These are phyloP conservation scores for Psilocybe cubensis DNA, from an alignment of 768 basidiomycete species.

Conservation along the genomic window DNA sequence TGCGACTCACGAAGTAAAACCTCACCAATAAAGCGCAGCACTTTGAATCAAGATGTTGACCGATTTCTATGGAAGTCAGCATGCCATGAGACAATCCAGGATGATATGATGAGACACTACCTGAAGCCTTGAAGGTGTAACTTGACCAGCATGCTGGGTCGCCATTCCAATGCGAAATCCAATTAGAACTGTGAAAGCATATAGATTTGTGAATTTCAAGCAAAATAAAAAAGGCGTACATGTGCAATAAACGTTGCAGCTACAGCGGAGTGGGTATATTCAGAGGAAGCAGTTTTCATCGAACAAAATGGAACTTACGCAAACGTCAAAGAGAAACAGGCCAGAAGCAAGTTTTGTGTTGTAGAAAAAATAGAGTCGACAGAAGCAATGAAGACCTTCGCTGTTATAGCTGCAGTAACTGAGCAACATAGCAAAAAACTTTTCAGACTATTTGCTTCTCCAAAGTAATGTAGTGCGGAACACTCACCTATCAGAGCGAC, in stretches of 20 bases:
- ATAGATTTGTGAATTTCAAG: not conserved
- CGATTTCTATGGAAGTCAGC: not conserved
- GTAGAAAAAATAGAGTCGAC: not conserved
- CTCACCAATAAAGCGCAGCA: slow-evolving; percentile 1
- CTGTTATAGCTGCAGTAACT: not conserved
- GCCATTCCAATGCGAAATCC: not conserved
- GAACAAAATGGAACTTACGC: not conserved
- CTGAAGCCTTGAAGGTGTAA: not conserved
- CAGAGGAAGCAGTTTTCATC: not conserved
- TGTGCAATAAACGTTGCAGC: not conserved
- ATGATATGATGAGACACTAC: not conserved
- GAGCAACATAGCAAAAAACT: not conserved
- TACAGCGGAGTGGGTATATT: not conserved
- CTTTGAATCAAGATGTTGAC: not conserved
- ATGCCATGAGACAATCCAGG: not conserved
- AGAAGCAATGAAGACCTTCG: not conserved
- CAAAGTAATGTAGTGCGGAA: no score
- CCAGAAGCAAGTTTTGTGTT: not conserved
- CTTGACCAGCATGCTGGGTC: not conserved
- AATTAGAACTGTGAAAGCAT: not conserved
- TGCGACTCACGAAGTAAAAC: not conserved
- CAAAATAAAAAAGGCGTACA: not conserved
- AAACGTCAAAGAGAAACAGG: slow-evolving; percentile 1
- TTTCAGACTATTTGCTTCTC: not conserved
- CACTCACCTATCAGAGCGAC: not conserved